Conservation (phyloP, 176 grass and related monocot genomes). For the Tuctoria greenei region DNA sequence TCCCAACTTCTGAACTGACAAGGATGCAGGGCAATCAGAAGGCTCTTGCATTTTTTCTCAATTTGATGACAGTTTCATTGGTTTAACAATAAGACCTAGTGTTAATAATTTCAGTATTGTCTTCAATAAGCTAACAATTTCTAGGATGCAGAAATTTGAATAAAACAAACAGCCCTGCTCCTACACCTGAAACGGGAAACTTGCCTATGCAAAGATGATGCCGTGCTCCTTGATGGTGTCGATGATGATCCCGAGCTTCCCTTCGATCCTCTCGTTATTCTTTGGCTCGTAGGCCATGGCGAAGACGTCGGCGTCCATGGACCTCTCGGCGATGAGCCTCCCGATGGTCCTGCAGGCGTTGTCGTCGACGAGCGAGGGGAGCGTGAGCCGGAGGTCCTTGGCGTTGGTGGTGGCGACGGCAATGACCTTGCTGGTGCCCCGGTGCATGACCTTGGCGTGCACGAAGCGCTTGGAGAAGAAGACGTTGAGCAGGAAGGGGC, state of each 20-base stretch:
- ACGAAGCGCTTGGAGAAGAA: conserved; percentile 94
- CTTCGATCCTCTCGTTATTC: conserved; percentile 80
- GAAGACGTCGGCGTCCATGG: conserved; percentile 88
- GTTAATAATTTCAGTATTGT: neutral
- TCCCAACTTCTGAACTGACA: neutral
- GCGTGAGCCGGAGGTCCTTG: conserved; percentile 76
- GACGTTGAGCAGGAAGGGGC: conserved; percentile 82
- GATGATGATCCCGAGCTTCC: conserved; percentile 73
- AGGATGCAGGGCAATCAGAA: neutral
- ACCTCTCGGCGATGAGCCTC: conserved; percentile 79
- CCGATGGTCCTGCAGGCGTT: conserved; percentile 76
- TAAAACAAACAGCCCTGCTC: conserved; percentile 12
- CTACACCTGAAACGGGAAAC: conserved; percentile 9
- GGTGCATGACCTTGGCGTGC: conserved; percentile 83
- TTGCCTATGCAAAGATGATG: conserved; percentile 81
- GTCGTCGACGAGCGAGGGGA: conserved; percentile 65
- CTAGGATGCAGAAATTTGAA: neutral
- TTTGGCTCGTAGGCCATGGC: conserved; percentile 75
- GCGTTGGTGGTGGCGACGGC: conserved; percentile 80
- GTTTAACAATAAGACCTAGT: neutral
- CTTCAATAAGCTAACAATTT: neutral
- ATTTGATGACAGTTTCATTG: neutral
- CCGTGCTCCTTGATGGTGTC: conserved; percentile 83
- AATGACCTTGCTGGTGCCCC: conserved; percentile 92
- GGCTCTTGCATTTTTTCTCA: neutral